These are phyloP conservation scores for Penicillium sp. DNA, from an alignment of 2,329 filamentous ascomycete genomes.

Conservation along the genomic window DNA sequence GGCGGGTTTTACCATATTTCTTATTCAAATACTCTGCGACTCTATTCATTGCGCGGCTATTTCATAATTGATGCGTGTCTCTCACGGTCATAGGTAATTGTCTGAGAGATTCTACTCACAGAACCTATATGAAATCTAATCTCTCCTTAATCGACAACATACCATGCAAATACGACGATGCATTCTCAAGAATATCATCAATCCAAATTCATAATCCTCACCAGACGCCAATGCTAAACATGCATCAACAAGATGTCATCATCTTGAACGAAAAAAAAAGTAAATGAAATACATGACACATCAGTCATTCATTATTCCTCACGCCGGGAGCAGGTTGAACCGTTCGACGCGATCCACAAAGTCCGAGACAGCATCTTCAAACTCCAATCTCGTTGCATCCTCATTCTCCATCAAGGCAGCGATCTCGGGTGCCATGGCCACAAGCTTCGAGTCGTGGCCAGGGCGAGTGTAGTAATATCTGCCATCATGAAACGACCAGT, in stretches of 20 bases:
- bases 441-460: conserved; percentile 48
- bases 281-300: neutral
- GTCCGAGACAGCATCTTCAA: conserved; percentile 27
- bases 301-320: neutral
- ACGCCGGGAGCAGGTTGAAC: conserved; percentile 13
- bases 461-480: conserved; percentile 51
- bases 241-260: conserved; percentile 5
- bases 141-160: neutral
- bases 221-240: conserved; percentile 18
- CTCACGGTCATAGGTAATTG: conserved; percentile 4
- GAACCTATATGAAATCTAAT: neutral
- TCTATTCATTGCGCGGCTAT: conserved; percentile 3
- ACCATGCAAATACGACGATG: neutral
- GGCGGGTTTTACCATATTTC: neutral
- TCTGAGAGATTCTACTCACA: neutral
- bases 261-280: neutral
- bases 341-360: conserved; percentile 23
- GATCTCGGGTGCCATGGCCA: conserved; percentile 40
- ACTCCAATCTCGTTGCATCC: conserved; percentile 17
- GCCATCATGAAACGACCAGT: conserved; percentile 50
- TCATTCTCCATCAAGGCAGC: conserved; percentile 22
- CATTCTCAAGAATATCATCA: neutral
- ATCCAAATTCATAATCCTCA: neutral
- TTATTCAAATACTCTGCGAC: conserved; percentile 4
- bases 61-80: conserved; percentile 8